Base-by-base conservation (phyloP, 75 land plant species). In the Pinus taeda region DNA sequence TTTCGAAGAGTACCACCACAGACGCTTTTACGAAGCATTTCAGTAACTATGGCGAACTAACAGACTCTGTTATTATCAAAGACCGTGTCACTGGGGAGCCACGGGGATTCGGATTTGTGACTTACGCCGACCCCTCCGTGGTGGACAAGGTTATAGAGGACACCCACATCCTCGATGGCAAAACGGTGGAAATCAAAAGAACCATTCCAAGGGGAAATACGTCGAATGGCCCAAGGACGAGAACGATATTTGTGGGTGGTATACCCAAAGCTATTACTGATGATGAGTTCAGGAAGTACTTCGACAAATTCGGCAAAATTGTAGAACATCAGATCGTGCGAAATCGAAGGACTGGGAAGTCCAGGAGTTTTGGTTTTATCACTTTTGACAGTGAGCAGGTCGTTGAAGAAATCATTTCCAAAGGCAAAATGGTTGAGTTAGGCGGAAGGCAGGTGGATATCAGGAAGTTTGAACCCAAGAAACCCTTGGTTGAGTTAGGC, bases 51-150 rank as follows among this genome's bases (percentile, higher is more conserved):
- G 33, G 33, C 2, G 33, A 33, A 33, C 33, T 33, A 33, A 33
- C 33, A 33, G 33, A 33, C 33, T 33, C 33, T 14, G 99, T 96
- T 9, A 92, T 96, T 3, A 92, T 96, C 95, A 90, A 82, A 45
- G 96, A 96, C 57, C 83, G 93, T 37, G 29, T 62, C 56, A 92
- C 97, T 42, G 88, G 94, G 3, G 89, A 87, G 65, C 97, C 97
- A 0, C 87, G 99, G 9, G 99, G 99, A 9, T 96, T 96, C 79
- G 99, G 99, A 18, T 96, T 96, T 57, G 84, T 96, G 57, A 93
- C 95, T 8, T 96, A 86, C 82, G 93, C 90, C 55, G 97, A 96
- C 79, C 33, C 33, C 33, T 33, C 33, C 1, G 33, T 33, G 33
- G 33, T 33, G 33, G 33, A 33, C 33, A 33, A 33, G 33, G 33